Conservation (phyloP, 2,329 filamentous ascomycete genomes). For the Rugonectria rugulosa region DNA sequence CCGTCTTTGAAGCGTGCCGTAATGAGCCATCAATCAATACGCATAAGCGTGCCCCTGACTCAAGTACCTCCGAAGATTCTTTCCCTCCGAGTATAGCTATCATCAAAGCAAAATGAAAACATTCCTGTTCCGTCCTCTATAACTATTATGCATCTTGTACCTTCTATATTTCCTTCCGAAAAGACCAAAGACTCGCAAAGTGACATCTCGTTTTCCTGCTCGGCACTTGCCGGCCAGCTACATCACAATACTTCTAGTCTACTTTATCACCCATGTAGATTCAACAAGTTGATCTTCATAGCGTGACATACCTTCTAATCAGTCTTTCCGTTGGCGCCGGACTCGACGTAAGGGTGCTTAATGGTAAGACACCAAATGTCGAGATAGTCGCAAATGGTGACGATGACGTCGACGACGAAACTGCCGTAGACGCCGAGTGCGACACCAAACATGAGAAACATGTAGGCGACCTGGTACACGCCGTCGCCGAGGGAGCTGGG, state of each 20-base stretch:
- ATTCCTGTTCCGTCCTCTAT: neutral
- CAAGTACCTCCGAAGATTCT: no score
- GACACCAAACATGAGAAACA: conserved; percentile 86
- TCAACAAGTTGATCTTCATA: neutral
- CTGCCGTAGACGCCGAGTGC: conserved; percentile 93
- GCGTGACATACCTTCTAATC: conserved; percentile 32
- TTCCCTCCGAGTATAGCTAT: neutral
- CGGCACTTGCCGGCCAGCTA: no score
- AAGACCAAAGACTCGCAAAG: neutral
- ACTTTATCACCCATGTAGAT: neutral
- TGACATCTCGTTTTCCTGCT: neutral
- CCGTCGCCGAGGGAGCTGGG: conserved; percentile 76
- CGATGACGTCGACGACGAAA: conserved; percentile 96
- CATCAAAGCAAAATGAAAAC: neutral
- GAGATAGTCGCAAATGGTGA: conserved; percentile 96
- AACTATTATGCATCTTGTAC: neutral
- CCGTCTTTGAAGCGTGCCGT: neutral
- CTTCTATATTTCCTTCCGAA: neutral
- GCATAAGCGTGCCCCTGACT: neutral
- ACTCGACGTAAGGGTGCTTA: conserved; percentile 76
- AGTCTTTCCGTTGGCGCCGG: conserved; percentile 51
- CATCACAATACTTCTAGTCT: no score
- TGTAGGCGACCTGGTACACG: conserved; percentile 89
- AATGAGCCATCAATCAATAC: neutral
- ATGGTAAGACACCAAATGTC: conserved; percentile 99